These are phyloP conservation scores for Sutorius australiensis DNA, from an alignment of 768 basidiomycete species.

Conservation along the genomic window DNA sequence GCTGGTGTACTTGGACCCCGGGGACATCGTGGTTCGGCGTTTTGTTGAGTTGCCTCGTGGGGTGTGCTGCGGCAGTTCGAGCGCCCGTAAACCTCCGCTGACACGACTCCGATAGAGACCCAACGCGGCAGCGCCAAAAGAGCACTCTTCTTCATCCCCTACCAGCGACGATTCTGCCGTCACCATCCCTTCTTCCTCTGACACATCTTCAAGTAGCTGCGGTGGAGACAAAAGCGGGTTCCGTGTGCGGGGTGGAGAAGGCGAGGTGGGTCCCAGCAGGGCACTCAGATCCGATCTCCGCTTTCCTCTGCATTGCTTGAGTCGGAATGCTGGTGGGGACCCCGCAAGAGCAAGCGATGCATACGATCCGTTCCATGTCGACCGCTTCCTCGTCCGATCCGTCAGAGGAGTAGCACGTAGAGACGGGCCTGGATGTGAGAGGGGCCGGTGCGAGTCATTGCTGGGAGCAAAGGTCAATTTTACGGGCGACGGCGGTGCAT, in stretches of 20 bases:
- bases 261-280: slow-evolving; percentile 37
- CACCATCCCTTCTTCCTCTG: slow-evolving; percentile 34
- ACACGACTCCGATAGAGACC: slow-evolving; percentile 54
- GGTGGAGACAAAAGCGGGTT: slow-evolving; percentile 42
- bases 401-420: slow-evolving; percentile 12
- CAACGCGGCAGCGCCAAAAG: slow-evolving; percentile 63
- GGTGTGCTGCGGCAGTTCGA: slow-evolving; percentile 36
- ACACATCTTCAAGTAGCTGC: slow-evolving; percentile 33
- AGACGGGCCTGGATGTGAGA: slow-evolving; percentile 40
- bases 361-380: slow-evolving; percentile 76
- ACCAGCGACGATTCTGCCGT: slow-evolving; percentile 18
- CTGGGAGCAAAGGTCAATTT: slow-evolving; percentile 24
- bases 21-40: slow-evolving; percentile 32
- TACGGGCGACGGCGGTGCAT: slow-evolving; percentile 70
- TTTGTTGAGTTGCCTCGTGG: slow-evolving; percentile 11
- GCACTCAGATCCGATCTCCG: slow-evolving; percentile 53
- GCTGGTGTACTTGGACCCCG: slow-evolving; percentile 61
- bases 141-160: slow-evolving; percentile 27
- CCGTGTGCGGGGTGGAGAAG: slow-evolving; percentile 21
- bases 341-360: slow-evolving; percentile 46
- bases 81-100: slow-evolving; percentile 45
- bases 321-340: slow-evolving; percentile 40
- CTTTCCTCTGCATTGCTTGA: slow-evolving; percentile 46
- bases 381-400: slow-evolving; percentile 47
- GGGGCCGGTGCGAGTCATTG: slow-evolving; percentile 37